Conservation (phyloP, 2,329 filamentous ascomycete species). For the Ophiostoma piceae region DNA sequence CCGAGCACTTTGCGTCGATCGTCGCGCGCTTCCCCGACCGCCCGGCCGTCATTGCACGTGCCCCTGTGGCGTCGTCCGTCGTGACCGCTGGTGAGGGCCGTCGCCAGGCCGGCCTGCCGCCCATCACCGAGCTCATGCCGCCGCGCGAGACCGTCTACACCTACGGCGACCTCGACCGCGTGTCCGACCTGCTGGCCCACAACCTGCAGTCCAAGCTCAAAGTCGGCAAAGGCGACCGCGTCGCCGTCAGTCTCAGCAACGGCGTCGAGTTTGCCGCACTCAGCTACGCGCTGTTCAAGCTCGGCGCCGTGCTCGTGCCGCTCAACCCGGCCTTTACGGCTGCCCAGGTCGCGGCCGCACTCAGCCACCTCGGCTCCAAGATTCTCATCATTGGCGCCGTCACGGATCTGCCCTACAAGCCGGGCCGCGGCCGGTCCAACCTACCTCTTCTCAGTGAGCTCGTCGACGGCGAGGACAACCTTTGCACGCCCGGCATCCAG, state of each 20-base stretch:
- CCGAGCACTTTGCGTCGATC: slow-evolving; percentile 63
- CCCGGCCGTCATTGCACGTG: slow-evolving; percentile 51
- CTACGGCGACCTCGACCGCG: slow-evolving; percentile 67
- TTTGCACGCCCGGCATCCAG: slow-evolving; percentile 31
- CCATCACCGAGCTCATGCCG: slow-evolving; percentile 12
- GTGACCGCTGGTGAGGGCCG: neutral
- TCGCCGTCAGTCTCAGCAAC: slow-evolving; percentile 84
- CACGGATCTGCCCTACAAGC: slow-evolving; percentile 70
- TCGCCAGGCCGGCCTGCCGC: slow-evolving; percentile 1
- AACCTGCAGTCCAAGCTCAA: slow-evolving; percentile 61
- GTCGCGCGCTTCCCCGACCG: slow-evolving; percentile 61
- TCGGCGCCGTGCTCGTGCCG: slow-evolving; percentile 91
- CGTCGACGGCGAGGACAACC: slow-evolving; percentile 36
- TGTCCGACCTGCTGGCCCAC: slow-evolving; percentile 69
- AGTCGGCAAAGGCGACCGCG: slow-evolving; percentile 74
- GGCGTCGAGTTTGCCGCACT: slow-evolving; percentile 75
- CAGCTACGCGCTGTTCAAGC: slow-evolving; percentile 86
- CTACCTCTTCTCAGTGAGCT: slow-evolving; percentile 43
- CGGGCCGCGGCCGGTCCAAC: slow-evolving; percentile 51
- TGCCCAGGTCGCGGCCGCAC: slow-evolving; percentile 68
- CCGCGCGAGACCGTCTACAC: slow-evolving; percentile 59
- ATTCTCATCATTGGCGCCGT: slow-evolving; percentile 82
- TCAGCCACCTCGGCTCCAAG: slow-evolving; percentile 66
- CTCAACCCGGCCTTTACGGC: slow-evolving; percentile 86
- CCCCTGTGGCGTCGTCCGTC: slow-evolving; percentile 34